A percentile compares a stretch with the other conserved stretches of the same genome.
These are phyloP conservation scores for Barbatosphaeria neglecta DNA, from an alignment of 495 filamentous ascomycete species.

Conservation along the genomic window DNA sequence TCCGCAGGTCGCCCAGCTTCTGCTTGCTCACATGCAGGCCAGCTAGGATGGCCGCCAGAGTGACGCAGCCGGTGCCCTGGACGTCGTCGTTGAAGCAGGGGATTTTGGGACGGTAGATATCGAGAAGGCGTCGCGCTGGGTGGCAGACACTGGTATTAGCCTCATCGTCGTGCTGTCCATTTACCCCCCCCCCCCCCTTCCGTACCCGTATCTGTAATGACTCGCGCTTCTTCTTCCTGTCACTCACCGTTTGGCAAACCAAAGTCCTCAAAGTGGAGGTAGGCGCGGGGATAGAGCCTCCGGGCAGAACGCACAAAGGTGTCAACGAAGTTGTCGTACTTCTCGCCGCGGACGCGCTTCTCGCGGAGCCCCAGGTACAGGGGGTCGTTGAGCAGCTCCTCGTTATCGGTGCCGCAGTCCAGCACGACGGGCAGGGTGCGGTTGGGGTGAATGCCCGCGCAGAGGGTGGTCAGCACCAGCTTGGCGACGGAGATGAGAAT, in stretches of 20 bases:
- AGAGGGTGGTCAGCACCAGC: slow-evolving; percentile 68
- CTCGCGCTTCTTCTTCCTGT: too few relatives aligned
- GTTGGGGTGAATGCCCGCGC: slow-evolving; percentile 74
- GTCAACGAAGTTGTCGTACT: slow-evolving; percentile 73
- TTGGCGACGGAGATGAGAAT: slow-evolving; percentile 81
- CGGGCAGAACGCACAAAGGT: slow-evolving; percentile 56
- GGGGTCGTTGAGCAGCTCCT: slow-evolving; percentile 63
- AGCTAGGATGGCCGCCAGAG: slow-evolving; percentile 68
- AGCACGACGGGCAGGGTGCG: slow-evolving; percentile 71
- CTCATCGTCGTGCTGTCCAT: too few relatives aligned
- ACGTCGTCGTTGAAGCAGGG: slow-evolving; percentile 90
- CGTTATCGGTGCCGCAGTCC: slow-evolving; percentile 82
- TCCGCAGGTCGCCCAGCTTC: slow-evolving; percentile 52
- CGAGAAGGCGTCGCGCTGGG: slow-evolving; percentile 52
- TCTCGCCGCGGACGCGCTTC: slow-evolving; percentile 51
- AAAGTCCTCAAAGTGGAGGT: slow-evolving; percentile 71
- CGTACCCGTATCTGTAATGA: background rate
- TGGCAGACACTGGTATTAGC: background rate
- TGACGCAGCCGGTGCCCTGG: slow-evolving; percentile 82
- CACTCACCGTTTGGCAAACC: slow-evolving; percentile 40
- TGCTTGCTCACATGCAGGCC: slow-evolving; percentile 57
- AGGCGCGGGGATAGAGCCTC: slow-evolving; percentile 64
- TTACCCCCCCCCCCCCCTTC: background rate
- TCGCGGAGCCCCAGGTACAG: slow-evolving; percentile 69
- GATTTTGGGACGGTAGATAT: slow-evolving; percentile 57